These are phyloP conservation scores for Fragilariopsis cylindrus DNA, from an alignment of 108 stramenopile genomes.

Conservation along the genomic window DNA sequence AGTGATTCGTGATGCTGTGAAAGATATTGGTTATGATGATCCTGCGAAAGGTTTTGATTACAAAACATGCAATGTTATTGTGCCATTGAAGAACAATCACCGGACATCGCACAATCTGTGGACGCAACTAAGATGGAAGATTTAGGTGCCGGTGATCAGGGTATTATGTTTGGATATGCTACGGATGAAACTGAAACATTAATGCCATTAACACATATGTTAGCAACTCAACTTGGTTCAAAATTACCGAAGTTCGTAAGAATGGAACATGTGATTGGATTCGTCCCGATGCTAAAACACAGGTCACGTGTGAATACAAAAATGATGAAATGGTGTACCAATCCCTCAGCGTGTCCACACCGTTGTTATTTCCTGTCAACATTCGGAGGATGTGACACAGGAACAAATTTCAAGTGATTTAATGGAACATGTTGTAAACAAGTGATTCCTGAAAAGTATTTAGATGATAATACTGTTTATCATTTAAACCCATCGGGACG, in stretches of 20 bases:
- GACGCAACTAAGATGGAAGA: slow-evolving; percentile 91
- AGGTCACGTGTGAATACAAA: slow-evolving; percentile 93
- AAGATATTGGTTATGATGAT: slow-evolving; percentile 95
- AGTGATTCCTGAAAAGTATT: slow-evolving; percentile 94
- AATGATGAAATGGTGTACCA: slow-evolving; percentile 75
- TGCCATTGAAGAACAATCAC: slow-evolving; percentile 97
- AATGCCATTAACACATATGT: slow-evolving; percentile 95
- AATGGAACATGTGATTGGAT: slow-evolving; percentile 93
- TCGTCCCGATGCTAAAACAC: slow-evolving; percentile 97
- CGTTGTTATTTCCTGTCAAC: slow-evolving; percentile 96
- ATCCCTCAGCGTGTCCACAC: slow-evolving; percentile 94
- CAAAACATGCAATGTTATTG: slow-evolving; percentile 97
- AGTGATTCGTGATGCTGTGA: slow-evolving; percentile 94
- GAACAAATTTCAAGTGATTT: slow-evolving; percentile 95
- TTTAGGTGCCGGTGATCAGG: slow-evolving; percentile 98
- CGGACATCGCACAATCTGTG: slow-evolving; percentile 96
- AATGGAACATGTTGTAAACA: slow-evolving; percentile 98
- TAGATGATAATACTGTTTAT: slow-evolving; percentile 97
- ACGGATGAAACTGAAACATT: slow-evolving; percentile 92
- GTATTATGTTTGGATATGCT: slow-evolving; percentile 97
- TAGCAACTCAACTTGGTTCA: slow-evolving; percentile 92
- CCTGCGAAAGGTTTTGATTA: slow-evolving; percentile 97
- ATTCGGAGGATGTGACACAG: slow-evolving; percentile 85
- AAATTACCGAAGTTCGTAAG: slow-evolving; percentile 96
- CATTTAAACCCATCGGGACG: slow-evolving; percentile 93